Conservation (phyloP, 2,329 filamentous ascomycete genomes). For the Hortaea sp. region DNA sequence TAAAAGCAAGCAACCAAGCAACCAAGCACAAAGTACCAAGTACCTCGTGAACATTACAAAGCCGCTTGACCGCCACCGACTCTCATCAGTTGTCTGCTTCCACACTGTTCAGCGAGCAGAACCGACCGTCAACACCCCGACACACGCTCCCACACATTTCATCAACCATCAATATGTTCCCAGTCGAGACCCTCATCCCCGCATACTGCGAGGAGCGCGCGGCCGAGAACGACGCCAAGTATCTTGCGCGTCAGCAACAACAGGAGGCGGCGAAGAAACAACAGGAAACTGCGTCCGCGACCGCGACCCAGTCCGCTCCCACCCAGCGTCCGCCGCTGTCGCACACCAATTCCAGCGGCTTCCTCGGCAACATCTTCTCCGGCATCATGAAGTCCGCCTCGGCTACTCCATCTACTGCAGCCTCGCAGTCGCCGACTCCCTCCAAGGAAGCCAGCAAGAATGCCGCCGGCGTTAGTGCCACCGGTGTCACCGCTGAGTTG, state of each 20-base stretch:
- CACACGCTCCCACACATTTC: background rate
- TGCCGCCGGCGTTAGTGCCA: constrained; percentile 1
- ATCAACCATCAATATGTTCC: constrained; percentile 18
- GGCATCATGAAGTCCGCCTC: constrained; percentile 8
- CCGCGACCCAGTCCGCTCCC: constrained; percentile 4
- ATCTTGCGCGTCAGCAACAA: constrained; percentile 12
- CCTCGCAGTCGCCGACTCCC: constrained; percentile 8
- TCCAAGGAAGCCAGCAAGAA: constrained; percentile 4
- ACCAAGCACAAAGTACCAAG: too few relatives aligned
- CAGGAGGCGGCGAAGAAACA: constrained; percentile 9
- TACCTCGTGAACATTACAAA: too few relatives aligned
- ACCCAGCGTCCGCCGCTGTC: constrained; percentile 15
- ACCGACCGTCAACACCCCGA: background rate
- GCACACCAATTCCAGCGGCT: constrained; percentile 5
- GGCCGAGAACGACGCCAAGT: constrained; percentile 15
- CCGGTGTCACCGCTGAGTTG: constrained; percentile 9
- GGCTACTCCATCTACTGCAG: constrained; percentile 1
- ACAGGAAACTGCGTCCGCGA: constrained; percentile 1
- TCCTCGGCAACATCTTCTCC: constrained; percentile 21
- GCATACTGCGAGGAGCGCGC: constrained; percentile 23
- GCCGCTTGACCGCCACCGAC: too few relatives aligned
- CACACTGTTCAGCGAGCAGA: too few relatives aligned
- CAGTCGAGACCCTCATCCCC: constrained; percentile 22
- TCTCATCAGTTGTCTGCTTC: too few relatives aligned
- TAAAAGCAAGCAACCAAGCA: too few relatives aligned